These are phyloP conservation scores for Sisymbrium irio DNA, from an alignment of 345 rosid species.

Conservation along the genomic window DNA sequence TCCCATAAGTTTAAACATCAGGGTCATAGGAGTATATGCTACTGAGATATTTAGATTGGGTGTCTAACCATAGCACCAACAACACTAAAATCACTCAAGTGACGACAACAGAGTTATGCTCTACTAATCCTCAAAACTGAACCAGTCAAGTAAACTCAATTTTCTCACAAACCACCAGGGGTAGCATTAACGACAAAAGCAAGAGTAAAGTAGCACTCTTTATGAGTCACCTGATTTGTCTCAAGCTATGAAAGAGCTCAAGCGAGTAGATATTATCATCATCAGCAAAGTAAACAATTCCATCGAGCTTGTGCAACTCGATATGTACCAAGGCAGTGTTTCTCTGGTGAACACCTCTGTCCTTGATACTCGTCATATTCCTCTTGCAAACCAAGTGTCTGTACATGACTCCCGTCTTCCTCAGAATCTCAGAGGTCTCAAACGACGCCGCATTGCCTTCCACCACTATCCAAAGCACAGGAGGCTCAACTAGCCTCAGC, in stretches of 20 bases:
- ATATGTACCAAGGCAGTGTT: conserved; percentile 79
- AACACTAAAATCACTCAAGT: neutral
- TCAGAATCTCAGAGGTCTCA: conserved; percentile 81
- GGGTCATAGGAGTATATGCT: neutral
- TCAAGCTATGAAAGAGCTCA: conserved; percentile 66
- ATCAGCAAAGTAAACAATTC: conserved; percentile 81
- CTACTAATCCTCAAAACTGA: neutral
- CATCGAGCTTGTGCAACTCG: conserved; percentile 74
- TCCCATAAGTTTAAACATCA: conserved; percentile 5
- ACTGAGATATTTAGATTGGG: neutral
- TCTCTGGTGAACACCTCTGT: conserved; percentile 73
- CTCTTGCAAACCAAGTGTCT: conserved; percentile 64
- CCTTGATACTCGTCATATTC: conserved; percentile 58
- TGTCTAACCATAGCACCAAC: neutral
- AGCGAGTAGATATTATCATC: conserved; percentile 78
- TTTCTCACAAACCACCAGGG: conserved; percentile 1
- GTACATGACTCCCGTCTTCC: conserved; percentile 83
- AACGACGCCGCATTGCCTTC: conserved; percentile 61
- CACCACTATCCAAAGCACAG: conserved; percentile 89
- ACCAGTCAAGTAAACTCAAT: neutral
- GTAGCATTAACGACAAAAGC: neutral
- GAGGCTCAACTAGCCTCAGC: conserved; percentile 71
- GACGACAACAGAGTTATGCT: neutral
- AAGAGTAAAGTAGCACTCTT: neutral
- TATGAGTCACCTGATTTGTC: conserved; percentile 56